These are phyloP conservation scores for Vitis labrusca DNA, from an alignment of 164 flowering plant species.

Conservation along the genomic window DNA sequence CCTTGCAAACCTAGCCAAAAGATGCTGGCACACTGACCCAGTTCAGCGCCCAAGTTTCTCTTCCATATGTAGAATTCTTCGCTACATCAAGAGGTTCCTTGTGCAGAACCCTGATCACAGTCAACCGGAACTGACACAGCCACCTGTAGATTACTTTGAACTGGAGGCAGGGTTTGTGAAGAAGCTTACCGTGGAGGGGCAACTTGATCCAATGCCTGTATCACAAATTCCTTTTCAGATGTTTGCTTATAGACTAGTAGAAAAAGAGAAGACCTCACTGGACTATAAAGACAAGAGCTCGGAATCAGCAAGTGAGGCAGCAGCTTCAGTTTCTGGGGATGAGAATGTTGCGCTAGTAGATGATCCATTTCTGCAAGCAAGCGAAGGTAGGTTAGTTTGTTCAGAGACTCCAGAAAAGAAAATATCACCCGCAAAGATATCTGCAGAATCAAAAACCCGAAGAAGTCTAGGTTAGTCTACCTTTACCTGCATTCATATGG, in stretches of 20 bases:
- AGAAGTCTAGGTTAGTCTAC: slow-evolving; percentile 40
- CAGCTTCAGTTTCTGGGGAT: slow-evolving; percentile 42
- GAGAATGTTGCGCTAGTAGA: slow-evolving; percentile 33
- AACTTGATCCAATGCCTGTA: slow-evolving; percentile 28
- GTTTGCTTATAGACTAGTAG: slow-evolving; percentile 65
- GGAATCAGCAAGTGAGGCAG: slow-evolving; percentile 29
- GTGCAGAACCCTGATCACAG: slow-evolving; percentile 60
- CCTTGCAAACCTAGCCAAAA: slow-evolving; percentile 63
- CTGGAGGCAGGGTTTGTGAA: slow-evolving; percentile 50
- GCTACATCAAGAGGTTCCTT: slow-evolving; percentile 68
- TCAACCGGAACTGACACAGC: slow-evolving; percentile 50
- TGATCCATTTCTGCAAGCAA: slow-evolving; percentile 30
- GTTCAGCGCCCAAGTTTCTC: slow-evolving; percentile 70
- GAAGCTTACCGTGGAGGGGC: slow-evolving; percentile 34
- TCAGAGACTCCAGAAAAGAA: slow-evolving; percentile 34
- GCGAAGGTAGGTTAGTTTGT: slow-evolving; percentile 24
- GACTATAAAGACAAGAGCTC: slow-evolving; percentile 17
- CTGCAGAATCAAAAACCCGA: slow-evolving; percentile 24
- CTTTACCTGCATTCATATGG: neutral
- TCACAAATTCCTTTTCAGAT: slow-evolving; percentile 81
- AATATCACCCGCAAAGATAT: slow-evolving; percentile 24
- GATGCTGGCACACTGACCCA: slow-evolving; percentile 85
- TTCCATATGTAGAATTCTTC: slow-evolving; percentile 72
- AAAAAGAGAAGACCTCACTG: slow-evolving; percentile 49
- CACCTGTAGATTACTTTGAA: slow-evolving; percentile 62